phyloP scores from a whole-genome alignment of 2,329 filamentous ascomycete species.

The Calonectria naviculata region DNA sequence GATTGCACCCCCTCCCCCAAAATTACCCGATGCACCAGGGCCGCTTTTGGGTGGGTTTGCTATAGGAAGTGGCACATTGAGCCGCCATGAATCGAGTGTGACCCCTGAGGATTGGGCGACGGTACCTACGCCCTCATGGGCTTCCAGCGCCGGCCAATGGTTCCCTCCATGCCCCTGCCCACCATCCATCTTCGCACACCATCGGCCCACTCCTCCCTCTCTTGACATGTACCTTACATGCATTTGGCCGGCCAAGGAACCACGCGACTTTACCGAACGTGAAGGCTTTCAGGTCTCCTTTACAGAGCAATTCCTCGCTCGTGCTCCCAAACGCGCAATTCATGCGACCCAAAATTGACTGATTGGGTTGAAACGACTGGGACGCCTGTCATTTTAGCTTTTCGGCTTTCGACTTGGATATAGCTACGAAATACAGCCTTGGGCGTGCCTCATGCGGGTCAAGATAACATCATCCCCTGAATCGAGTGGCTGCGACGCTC shows the following conservation, averaged over 20 bases:
- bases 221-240: conserved; percentile 2
- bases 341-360: background rate
- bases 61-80: conserved; percentile 10
- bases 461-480: conserved; percentile 6
- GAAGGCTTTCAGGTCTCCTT: background rate
- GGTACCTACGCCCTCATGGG: conserved; percentile 4
- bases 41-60: background rate
- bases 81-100: conserved; percentile 14
- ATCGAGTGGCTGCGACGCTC: background rate
- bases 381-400: background rate
- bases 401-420: background rate
- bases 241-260: conserved; percentile 8
- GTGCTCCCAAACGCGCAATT: conserved; percentile 10
- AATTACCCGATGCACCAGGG: conserved; percentile 13
- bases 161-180: background rate
- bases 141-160: conserved; percentile 7
- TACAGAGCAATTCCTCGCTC: background rate
- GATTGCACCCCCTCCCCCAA: background rate
- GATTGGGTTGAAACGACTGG: conserved; percentile 13
- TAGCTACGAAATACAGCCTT: background rate
- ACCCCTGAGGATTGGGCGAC: conserved; percentile 12
- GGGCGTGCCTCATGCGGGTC: background rate
- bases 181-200: background rate
- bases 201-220: background rate
- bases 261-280: conserved; percentile 14